Evolutionary conservation across 257 asterid species (phyloP), one percentile per base, ranked within the genome.

Genomic region (Solanum paucissectum): DNA sequence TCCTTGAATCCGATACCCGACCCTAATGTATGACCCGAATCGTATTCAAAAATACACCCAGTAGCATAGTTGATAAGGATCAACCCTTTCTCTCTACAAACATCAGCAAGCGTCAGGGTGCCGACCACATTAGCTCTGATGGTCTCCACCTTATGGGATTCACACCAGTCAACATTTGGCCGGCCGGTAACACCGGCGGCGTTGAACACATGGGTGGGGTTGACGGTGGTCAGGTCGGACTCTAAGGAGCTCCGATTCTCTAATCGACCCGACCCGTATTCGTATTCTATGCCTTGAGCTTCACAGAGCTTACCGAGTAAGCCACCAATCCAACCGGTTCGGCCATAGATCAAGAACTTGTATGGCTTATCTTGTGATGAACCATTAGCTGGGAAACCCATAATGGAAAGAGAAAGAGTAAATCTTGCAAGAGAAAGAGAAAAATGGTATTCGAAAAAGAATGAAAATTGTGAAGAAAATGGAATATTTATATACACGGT

Each of bases 131-230:
- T 95, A 5, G 98, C 89, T 5, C 98, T 92, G 88, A 95, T 94
- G 6, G 98, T 95, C 92, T 95, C 98, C 36, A 92, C 97, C 94
- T 95, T 95, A 85, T 95, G 97, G 21, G 98, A 88, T 90, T 95
- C 98, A 83, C 98, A 95, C 98, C 98, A 95, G 91, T 95, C 98
- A 38, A 95, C 98, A 89, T 95, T 95, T 13, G 98, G 98, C 21
- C 98, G 92, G 27, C 98, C 98, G 0, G 98, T 95, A 7, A 95
- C 96, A 0, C 98, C 98, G 76, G 98, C 98, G 62, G 98, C 98
- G 88, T 95, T 95, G 92, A 95, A 95, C 1, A 95, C 98, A 83
- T 95, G 98, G 23, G 97, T 94, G 55, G 98, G 98, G 2, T 86
- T 87, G 36, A 86, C 88, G 37, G 91, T 23, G 83, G 90, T 89